These are phyloP conservation scores for Pseudonitzschia multistriata DNA, from an alignment of 108 stramenopile genomes.

Conservation along the genomic window DNA sequence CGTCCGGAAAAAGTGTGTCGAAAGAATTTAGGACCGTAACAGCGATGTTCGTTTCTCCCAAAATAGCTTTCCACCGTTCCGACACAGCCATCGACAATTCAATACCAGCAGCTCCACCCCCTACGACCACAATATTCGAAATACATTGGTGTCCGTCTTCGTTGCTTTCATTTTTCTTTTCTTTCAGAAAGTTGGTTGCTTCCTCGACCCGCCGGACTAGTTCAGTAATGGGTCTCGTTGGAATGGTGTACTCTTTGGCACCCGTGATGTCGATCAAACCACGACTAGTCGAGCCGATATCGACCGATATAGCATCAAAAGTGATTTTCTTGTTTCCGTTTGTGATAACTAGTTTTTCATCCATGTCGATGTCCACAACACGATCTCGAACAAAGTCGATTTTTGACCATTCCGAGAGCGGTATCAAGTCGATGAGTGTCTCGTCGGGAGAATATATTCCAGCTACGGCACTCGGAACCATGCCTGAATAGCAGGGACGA, in stretches of 20 bases:
- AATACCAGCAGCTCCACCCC: constrained; percentile 94
- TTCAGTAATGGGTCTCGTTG: constrained; percentile 82
- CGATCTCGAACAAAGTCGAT: constrained; percentile 64
- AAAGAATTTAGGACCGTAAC: constrained; percentile 71
- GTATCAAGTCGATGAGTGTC: constrained; percentile 60
- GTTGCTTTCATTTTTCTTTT: neutral
- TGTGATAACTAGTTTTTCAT: constrained; percentile 36
- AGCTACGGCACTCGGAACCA: constrained; percentile 95
- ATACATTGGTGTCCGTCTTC: constrained; percentile 2
- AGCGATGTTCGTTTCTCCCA: constrained; percentile 29
- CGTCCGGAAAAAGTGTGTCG: constrained; percentile 49
- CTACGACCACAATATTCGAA: constrained; percentile 80
- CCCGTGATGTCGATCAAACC: constrained; percentile 57
- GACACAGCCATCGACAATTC: constrained; percentile 88
- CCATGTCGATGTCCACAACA: constrained; percentile 71
- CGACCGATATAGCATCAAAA: constrained; percentile 75
- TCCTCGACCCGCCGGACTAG: constrained; percentile 58
- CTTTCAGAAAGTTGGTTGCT: constrained; percentile 32
- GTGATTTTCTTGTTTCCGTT: constrained; percentile 26
- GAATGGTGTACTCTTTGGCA: constrained; percentile 63
- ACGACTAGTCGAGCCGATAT: constrained; percentile 83
- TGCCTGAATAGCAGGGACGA: constrained; percentile 91
- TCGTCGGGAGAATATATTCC: constrained; percentile 61
- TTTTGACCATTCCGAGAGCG: constrained; percentile 68
- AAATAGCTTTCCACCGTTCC: constrained; percentile 55